A percentile compares a stretch with the other conserved stretches of the same genome.
Conservation (phyloP, 2,329 filamentous ascomycete species). For the Phialophora expanda region DNA sequence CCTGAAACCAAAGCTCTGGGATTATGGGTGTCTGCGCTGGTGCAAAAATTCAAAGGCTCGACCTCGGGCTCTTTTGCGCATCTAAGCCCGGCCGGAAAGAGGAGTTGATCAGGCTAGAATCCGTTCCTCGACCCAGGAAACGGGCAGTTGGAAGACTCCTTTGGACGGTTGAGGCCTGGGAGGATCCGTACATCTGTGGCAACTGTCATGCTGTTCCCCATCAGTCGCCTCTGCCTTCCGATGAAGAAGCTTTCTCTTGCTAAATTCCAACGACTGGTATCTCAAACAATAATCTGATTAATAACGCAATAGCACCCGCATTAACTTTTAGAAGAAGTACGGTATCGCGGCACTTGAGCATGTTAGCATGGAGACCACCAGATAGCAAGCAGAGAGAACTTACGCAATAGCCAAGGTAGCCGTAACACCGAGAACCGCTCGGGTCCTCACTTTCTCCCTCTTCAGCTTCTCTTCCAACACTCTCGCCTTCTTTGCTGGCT, state of each 20-base stretch:
- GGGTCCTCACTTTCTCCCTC: constrained; percentile 83
- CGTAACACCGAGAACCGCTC: constrained; percentile 82
- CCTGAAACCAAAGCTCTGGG: not conserved
- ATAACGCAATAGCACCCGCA: not conserved
- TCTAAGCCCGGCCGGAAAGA: not conserved
- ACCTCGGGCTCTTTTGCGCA: not conserved
- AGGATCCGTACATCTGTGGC: not conserved
- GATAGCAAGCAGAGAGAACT: constrained; percentile 51
- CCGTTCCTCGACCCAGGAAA: not conserved
- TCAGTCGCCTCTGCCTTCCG: not conserved
- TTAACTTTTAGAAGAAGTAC: constrained; percentile 48
- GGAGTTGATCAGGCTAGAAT: not conserved
- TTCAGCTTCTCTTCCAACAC: constrained; percentile 75
- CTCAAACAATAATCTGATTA: constrained; percentile 16
- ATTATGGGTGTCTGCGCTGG: constrained; percentile 3
- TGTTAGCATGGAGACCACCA: constrained; percentile 36
- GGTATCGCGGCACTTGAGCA: constrained; percentile 52
- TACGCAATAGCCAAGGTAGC: constrained; percentile 90
- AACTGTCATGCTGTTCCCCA: not conserved
- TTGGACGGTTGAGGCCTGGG: not conserved
- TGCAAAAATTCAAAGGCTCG: not conserved
- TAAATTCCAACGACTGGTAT: constrained; percentile 22
- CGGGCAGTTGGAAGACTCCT: not conserved
- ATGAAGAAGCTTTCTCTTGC: not conserved
- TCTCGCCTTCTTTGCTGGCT: constrained; percentile 72